Conservation (phyloP, 202 grass and related monocot species). For the Alloteropsis angusta region DNA sequence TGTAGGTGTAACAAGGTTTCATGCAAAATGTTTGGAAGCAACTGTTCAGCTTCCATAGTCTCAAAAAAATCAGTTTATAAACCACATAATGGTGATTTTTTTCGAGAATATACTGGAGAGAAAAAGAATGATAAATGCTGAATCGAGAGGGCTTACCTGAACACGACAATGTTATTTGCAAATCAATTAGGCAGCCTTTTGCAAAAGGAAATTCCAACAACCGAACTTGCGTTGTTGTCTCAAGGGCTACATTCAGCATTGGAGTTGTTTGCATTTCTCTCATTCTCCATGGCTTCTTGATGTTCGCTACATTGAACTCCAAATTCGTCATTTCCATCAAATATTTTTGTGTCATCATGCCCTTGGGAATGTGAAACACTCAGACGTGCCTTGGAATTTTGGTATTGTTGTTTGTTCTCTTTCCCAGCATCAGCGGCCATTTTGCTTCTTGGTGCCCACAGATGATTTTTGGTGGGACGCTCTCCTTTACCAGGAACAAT, state of each 20-base stretch:
- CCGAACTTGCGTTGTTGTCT: slow-evolving; percentile 6
- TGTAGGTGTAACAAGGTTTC: not conserved
- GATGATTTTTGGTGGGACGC: slow-evolving; percentile 26
- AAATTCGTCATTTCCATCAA: slow-evolving; percentile 5
- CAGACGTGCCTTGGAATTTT: slow-evolving; percentile 12
- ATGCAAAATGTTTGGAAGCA: not conserved
- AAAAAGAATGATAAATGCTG: too few relatives aligned
- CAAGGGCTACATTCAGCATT: not conserved
- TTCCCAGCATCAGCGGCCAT: slow-evolving; percentile 29
- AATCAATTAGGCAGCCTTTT: slow-evolving; percentile 13
- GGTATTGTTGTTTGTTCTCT: slow-evolving; percentile 48
- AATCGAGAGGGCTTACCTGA: slow-evolving; percentile 20
- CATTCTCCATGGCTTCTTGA: slow-evolving; percentile 23
- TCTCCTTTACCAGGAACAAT: slow-evolving; percentile 11
- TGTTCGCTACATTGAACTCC: slow-evolving; percentile 14
- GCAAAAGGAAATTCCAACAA: slow-evolving; percentile 19
- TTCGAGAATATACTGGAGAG: too few relatives aligned
- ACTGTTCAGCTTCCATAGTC: not conserved
- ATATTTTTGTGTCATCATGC: not conserved
- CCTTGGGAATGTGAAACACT: not conserved
- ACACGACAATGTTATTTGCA: not conserved
- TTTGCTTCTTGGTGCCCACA: slow-evolving; percentile 33
- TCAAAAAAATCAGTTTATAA: not conserved
- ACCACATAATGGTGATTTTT: not conserved
- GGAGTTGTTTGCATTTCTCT: not conserved